These are phyloP conservation scores for Grigorovia humatica DNA, from an alignment of 805 yeast species.

Conservation along the genomic window DNA sequence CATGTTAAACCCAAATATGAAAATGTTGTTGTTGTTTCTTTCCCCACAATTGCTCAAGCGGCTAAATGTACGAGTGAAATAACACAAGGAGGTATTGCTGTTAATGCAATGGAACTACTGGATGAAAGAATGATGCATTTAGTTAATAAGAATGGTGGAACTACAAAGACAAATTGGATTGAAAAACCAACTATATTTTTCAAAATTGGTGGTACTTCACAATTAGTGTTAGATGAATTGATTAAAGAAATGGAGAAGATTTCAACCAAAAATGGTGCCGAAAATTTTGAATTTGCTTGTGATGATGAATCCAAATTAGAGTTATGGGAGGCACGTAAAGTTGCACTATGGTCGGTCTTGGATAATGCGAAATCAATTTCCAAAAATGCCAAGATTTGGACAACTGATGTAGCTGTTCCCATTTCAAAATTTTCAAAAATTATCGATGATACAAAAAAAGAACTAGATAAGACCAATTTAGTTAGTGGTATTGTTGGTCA, in stretches of 20 bases:
- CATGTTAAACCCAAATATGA: conserved; percentile 57
- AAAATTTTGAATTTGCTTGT: conserved; percentile 53
- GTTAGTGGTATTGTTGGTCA: conserved; percentile 61
- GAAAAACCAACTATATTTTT: conserved; percentile 55
- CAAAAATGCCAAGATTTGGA: conserved; percentile 47
- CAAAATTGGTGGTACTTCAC: conserved; percentile 48
- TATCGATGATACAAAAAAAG: conserved; percentile 50
- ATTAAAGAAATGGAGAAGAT: conserved; percentile 39
- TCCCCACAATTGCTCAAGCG: conserved; percentile 59
- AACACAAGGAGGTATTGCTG: conserved; percentile 50
- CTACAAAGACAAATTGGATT: conserved; percentile 40
- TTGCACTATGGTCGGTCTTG: conserved; percentile 53
- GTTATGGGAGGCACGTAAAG: conserved; percentile 69
- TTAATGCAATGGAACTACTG: conserved; percentile 67
- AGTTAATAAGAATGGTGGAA: conserved; percentile 45
- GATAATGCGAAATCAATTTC: conserved; percentile 49
- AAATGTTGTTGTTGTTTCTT: conserved; percentile 58
- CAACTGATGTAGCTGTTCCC: conserved; percentile 81
- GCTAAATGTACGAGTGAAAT: conserved; percentile 56
- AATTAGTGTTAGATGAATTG: conserved; percentile 34
- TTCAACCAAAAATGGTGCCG: conserved; percentile 43
- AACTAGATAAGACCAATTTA: conserved; percentile 42
- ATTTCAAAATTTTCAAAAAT: conserved; percentile 55
- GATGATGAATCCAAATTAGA: conserved; percentile 53
- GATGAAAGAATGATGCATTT: conserved; percentile 65